Evolutionary conservation across 371 early-diverging fungal genomes (phyloP), one percentile per base, ranked within the genome.

Genomic region (Actinomucor elegans): DNA sequence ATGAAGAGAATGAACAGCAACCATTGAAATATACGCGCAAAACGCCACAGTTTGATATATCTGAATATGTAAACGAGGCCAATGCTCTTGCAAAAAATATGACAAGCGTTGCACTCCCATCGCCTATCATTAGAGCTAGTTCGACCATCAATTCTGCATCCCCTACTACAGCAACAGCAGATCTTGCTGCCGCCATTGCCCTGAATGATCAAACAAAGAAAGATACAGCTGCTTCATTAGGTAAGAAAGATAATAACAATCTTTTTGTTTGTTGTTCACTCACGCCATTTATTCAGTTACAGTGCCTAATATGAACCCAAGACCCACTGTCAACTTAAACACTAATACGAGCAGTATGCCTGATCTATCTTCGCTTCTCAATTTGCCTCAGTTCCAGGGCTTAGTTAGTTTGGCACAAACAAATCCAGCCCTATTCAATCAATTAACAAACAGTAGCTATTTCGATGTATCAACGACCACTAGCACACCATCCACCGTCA

Each of bases 121-220:
- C 42, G 29, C 57, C 44, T 51, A 37, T 40, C n/a, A 47, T 26
- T 27, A 17, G 28, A 14, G 5, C 14, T 28, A 31, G 17, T 24
- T 43, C 14, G 34, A 24, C 2, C 31, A 27, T 44, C 5, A 27
- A 5, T 35, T 20, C 44, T 7, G 35, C 59, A 32, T 38, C 61
- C 9, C 57, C 56, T n/a, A 48, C 50, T 14, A 41, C 61, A 31
- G 62, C 61, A 14, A 56, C 66, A 5, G 64, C 64, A 3, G 73
- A 73, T 21, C 54, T 73, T 36, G 67, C 65, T 14, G 74, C 64
- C 7, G 74, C 74, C 4, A 73, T 73, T 55, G 74, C 70, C 12
- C 41, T 73, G n/a, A 69, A 73, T 32, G 61, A 73, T 52, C 65
- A 73, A 48, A 73, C 74, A 1, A 73, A 73, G 20, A 68, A 60